Percentiles rank a stretch among this genome's conserved stretches.
Evolutionary conservation across 2,329 filamentous ascomycete genomes (phyloP).

Genomic region (Epichloe gansuensis): DNA sequence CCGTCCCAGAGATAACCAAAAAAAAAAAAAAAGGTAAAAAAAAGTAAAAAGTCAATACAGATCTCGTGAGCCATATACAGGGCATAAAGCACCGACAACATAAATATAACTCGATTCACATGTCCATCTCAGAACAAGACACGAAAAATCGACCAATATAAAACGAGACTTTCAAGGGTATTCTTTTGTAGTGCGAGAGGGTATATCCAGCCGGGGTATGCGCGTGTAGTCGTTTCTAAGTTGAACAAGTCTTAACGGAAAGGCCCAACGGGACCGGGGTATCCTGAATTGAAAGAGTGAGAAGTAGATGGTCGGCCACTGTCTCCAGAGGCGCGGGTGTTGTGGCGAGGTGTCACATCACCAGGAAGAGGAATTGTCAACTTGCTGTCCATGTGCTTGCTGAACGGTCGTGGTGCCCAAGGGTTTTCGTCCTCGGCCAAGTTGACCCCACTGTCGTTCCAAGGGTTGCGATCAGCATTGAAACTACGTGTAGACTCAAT

Average conservation of each 20-base stretch:
- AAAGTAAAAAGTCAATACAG: slow-evolving; percentile 2
- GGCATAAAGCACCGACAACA: slow-evolving; percentile 6
- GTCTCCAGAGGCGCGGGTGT: slow-evolving; percentile 73
- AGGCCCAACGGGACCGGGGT: slow-evolving; percentile 84
- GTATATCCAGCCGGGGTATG: slow-evolving; percentile 55
- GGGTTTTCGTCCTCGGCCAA: slow-evolving; percentile 75
- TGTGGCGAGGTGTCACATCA: slow-evolving; percentile 74
- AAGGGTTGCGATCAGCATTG: slow-evolving; percentile 85
- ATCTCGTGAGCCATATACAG: slow-evolving; percentile 6
- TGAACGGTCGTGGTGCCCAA: slow-evolving; percentile 50
- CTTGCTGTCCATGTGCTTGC: slow-evolving; percentile 54
- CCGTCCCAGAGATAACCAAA: slow-evolving; percentile 11
- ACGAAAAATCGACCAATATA: slow-evolving; percentile 1
- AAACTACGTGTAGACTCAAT: slow-evolving; percentile 90
- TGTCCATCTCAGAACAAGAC: not conserved
- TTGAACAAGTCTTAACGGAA: slow-evolving; percentile 62
- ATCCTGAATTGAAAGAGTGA: slow-evolving; percentile 92
- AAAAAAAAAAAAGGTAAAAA: slow-evolving; percentile 5
- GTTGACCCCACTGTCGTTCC: slow-evolving; percentile 96
- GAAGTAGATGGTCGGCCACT: slow-evolving; percentile 88
- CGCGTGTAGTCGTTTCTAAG: slow-evolving; percentile 36
- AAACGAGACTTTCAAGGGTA: slow-evolving; percentile 30
- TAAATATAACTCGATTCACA: slow-evolving; percentile 6
- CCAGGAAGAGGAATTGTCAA: slow-evolving; percentile 57
- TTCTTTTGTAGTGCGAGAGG: slow-evolving; percentile 46